Base-by-base conservation (phyloP, 208 protist species). In the Wallacemonas rigidus region DNA sequence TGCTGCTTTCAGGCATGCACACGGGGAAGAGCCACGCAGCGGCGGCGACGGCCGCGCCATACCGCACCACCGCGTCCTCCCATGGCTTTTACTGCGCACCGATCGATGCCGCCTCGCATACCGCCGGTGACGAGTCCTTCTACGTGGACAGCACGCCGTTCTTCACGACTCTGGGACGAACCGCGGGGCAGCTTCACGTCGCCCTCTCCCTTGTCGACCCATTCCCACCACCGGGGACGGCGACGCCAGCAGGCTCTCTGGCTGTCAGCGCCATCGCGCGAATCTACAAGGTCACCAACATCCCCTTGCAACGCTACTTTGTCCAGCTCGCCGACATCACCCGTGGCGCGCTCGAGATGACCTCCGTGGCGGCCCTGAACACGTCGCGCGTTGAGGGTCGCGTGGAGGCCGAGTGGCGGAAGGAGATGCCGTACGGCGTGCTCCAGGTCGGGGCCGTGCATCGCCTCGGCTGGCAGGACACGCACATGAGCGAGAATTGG, bases 391-490 rank as follows among this genome's bases (percentile, higher is more conserved):
- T 7, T 44, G 5, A 45, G 15, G 39, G 53, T 26, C 26, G 12
- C 15, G 35, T 15, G 14, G 12, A 9, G 8, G 15, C 7, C 9
- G 2, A 14, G 44, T 60, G 61, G 56, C 1, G 17, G n/a, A 38
- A 72, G 39, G 2, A 60, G n/a, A 8, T 38, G 74, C 60, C 14
- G 39, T 82, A 83, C 67, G 80, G 78, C 11, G 67, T 80, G 11
- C 64, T 70, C 40, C 80, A 83, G 63, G 51, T 80, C 14, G 82
- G 79, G 17, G 72, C 85, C 1, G 83, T 87, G 12, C 85, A 94
- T 58, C 79, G 80, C 45, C 74, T 91, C 64, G 63, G 72, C 9
- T 92, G 84, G 86, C 79, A 86, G 50, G 87, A 95, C 71, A 81
- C 82, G 40, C 65, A 77, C 74, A 89, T 89, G 86, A 70, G 62